Conservation (phyloP, 2,329 filamentous ascomycete species). For the Pseudogymnoascus sp. region DNA sequence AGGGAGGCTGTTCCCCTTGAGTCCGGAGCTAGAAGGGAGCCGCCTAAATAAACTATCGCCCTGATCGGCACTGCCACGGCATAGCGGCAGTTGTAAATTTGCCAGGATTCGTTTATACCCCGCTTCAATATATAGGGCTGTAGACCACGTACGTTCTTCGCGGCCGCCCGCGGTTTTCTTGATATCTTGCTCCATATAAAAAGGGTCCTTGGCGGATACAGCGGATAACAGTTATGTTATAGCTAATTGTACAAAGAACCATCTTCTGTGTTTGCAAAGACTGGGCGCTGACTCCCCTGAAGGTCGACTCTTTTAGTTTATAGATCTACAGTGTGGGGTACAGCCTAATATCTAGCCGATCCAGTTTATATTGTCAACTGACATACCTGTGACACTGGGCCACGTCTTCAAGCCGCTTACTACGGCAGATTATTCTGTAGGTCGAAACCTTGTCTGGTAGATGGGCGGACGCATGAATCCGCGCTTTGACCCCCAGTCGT, state of each 20-base stretch:
- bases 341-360: not conserved
- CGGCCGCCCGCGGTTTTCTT: not conserved
- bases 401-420: not conserved
- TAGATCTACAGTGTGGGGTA: not conserved
- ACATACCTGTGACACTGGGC: not conserved
- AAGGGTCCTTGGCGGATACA: too few species aligned
- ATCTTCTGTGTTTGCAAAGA: not conserved
- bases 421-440: not conserved
- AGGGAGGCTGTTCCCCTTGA: not conserved
- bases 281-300: not conserved
- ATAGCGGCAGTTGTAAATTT: not conserved
- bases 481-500: not conserved
- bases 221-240: too few species aligned
- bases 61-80: not conserved
- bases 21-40: not conserved
- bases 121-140: not conserved
- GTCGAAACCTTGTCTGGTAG: not conserved
- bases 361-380: not conserved
- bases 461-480: not conserved
- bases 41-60: conserved; percentile 20
- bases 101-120: not conserved
- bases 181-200: not conserved
- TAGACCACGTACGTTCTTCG: not conserved
- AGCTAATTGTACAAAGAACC: not conserved
- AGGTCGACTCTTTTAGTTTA: not conserved